A percentile compares a stretch with the other conserved stretches of the same genome.
Evolutionary conservation across 2,329 filamentous ascomycete species (phyloP).

Genomic region (Pseudocercospora fuligena): DNA sequence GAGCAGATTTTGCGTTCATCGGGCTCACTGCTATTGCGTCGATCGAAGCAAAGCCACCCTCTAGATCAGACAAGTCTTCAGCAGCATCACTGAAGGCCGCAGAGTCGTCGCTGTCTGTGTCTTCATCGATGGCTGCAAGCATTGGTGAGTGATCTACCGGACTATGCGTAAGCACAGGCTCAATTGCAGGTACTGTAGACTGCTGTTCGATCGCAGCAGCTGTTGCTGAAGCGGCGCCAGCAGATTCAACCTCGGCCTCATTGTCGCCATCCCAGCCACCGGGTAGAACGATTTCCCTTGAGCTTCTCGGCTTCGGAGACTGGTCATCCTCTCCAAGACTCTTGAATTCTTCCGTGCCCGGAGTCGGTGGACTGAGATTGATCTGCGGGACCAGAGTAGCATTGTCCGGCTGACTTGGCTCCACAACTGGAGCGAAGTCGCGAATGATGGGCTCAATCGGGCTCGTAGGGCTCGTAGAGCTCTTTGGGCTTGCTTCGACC

Average conservation of each 20-base stretch:
- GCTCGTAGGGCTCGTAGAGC: conserved; percentile 9
- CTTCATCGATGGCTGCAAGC: conserved; percentile 34
- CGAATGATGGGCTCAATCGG: conserved; percentile 25
- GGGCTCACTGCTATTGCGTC: conserved; percentile 73
- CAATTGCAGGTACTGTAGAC: conserved; percentile 7
- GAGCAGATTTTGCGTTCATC: conserved; percentile 27
- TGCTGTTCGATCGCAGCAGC: conserved; percentile 14
- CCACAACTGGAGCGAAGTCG: conserved; percentile 30
- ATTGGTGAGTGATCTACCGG: conserved; percentile 22
- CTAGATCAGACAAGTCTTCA: conserved; percentile 70
- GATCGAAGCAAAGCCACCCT: conserved; percentile 73
- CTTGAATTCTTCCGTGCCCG: conserved; percentile 37
- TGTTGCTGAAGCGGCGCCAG: conserved; percentile 16
- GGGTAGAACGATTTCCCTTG: conserved; percentile 34
- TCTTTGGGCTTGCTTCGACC: conserved; percentile 14
- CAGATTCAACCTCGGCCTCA: conserved; percentile 17
- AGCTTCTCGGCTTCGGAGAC: conserved; percentile 23
- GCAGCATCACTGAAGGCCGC: conserved; percentile 78
- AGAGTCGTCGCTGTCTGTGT: conserved; percentile 49
- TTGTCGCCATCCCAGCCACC: conserved; percentile 34
- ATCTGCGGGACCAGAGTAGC: conserved; percentile 37
- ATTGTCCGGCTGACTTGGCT: conserved; percentile 1
- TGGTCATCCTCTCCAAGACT: conserved; percentile 23
- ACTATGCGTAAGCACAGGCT: conserved; percentile 23
- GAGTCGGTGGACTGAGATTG: conserved; percentile 43